A percentile compares a stretch with the other conserved stretches of the same genome.
phyloP scores from a whole-genome alignment of 1,284 basidiomycete genomes.

The Cutaneotrichosporon spelunceum region DNA sequence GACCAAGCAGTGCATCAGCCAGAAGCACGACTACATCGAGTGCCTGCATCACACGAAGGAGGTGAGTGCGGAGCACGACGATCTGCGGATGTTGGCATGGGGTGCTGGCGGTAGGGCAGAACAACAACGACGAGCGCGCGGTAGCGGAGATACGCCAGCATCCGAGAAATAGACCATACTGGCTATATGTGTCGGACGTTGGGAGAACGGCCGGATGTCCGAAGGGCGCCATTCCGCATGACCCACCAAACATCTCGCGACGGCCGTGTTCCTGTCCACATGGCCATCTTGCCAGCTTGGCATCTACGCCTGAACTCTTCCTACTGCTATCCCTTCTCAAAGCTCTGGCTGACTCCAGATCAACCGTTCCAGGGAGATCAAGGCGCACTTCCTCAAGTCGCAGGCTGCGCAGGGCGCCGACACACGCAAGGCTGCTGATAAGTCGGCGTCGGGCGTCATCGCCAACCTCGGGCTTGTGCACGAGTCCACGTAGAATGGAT shows the following conservation, averaged over 20 bases:
- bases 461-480: conserved; percentile 68
- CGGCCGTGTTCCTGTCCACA: neutral
- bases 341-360: conserved; percentile 54
- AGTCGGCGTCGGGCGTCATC: conserved; percentile 69
- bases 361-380: conserved; percentile 68
- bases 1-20: conserved; percentile 67
- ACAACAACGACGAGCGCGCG: neutral
- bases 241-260: no score
- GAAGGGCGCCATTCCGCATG: no score
- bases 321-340: neutral
- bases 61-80: conserved; percentile 54
- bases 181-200: no score
- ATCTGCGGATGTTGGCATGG: neutral
- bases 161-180: no score
- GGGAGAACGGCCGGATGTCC: no score
- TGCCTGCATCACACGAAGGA: conserved; percentile 90
- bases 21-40: conserved; percentile 86
- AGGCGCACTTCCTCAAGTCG: conserved; percentile 68
- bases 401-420: conserved; percentile 65
- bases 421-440: conserved; percentile 67
- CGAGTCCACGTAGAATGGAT: conserved; percentile 14
- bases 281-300: neutral
- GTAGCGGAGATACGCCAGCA: no score
- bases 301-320: neutral
- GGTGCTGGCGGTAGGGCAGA: no score